phyloP scores from a whole-genome alignment of 176 grass and related monocot species.

The Carex kokanica region DNA sequence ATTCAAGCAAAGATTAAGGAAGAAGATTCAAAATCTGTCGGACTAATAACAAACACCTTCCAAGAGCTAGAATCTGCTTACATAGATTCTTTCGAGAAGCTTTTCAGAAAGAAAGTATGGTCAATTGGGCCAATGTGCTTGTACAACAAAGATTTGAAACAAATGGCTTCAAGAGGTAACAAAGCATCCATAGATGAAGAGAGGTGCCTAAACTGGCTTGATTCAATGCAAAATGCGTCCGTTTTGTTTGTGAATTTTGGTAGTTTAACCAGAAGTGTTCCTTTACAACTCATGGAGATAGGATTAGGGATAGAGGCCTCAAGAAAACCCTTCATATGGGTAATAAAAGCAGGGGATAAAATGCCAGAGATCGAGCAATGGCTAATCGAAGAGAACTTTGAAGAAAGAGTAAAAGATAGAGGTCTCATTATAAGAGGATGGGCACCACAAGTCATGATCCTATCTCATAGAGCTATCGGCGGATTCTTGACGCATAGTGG shows the following conservation, averaged over 20 bases:
- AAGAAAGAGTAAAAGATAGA: constrained; percentile 19
- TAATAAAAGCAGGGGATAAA: constrained; percentile 43
- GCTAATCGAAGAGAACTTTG: constrained; percentile 24
- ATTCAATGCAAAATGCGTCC: constrained; percentile 21
- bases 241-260: constrained; percentile 64
- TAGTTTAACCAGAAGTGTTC: constrained; percentile 21
- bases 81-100: neutral
- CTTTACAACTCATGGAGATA: constrained; percentile 43
- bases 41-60: constrained; percentile 24
- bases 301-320: constrained; percentile 52
- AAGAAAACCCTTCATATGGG: constrained; percentile 54
- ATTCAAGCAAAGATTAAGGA: neutral
- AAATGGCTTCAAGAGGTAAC: constrained; percentile 29
- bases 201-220: constrained; percentile 43
- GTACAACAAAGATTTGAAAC: neutral
- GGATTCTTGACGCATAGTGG: constrained; percentile 44
- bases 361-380: constrained; percentile 9
- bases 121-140: constrained; percentile 46
- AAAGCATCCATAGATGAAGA: neutral
- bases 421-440: constrained; percentile 33
- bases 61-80: constrained; percentile 26
- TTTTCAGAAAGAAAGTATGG: constrained; percentile 42
- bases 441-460: constrained; percentile 28
- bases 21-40: constrained; percentile 15
- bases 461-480: constrained; percentile 20